Conservation (phyloP, 139 green algal species). For the Diplosphaera chodatii region DNA sequence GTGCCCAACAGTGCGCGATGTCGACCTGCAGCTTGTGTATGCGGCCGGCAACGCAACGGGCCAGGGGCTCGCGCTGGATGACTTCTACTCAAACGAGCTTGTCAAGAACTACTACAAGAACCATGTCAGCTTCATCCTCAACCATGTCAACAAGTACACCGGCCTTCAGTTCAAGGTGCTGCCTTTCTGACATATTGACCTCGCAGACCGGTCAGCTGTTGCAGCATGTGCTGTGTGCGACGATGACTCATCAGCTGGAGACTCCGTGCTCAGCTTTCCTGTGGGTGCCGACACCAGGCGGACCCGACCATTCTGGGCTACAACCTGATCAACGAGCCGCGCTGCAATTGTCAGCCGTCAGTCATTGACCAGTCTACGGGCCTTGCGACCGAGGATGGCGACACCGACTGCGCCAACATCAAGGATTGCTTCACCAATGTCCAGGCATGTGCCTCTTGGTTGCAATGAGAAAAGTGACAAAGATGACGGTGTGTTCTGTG, state of each 20-base stretch:
- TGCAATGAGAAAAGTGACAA: too few species aligned
- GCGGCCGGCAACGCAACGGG: background rate
- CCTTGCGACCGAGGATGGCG: background rate
- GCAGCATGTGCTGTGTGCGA: too few species aligned
- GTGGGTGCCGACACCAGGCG: too few species aligned
- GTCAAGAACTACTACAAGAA: conserved; percentile 1
- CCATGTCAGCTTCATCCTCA: background rate
- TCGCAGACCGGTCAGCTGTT: too few species aligned
- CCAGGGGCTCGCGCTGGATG: background rate
- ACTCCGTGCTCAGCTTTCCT: too few species aligned
- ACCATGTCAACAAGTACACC: background rate
- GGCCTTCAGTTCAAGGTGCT: background rate
- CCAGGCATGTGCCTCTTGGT: too few species aligned
- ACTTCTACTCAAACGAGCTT: background rate
- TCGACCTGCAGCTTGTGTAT: background rate
- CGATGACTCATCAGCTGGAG: too few species aligned
- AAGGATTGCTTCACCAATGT: background rate
- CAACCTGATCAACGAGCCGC: background rate
- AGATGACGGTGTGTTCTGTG: too few species aligned
- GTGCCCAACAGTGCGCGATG: too few species aligned
- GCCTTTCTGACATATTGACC: too few species aligned
- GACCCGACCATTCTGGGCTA: background rate
- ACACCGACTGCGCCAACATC: background rate
- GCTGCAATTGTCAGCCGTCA: background rate
- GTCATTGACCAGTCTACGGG: background rate